Conservation (phyloP, 1,139 yeast species). For the Saccharomyces pastorianus region DNA sequence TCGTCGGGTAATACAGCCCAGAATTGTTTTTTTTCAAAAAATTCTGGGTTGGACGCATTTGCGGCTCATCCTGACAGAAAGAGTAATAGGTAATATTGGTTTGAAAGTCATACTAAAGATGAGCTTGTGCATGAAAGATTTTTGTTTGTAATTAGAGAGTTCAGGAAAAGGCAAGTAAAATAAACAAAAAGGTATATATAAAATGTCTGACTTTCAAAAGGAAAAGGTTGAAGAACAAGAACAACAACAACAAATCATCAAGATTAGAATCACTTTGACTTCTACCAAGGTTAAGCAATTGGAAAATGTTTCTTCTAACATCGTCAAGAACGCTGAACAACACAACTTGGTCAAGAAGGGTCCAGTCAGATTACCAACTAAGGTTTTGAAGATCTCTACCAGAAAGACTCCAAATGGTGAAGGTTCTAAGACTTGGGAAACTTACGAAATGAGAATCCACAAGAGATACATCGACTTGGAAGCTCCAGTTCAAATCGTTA, state of each 20-base stretch:
- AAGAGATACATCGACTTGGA: conserved; percentile 98
- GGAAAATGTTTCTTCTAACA: too few species aligned
- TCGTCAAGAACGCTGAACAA: conserved; percentile 70
- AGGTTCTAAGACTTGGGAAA: conserved; percentile 99
- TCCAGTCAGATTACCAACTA: conserved; percentile 99
- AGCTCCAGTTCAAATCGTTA: conserved; percentile 91
- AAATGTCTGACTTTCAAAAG: too few species aligned
- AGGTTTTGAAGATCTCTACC: conserved; percentile 96
- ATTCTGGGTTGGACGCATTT: not conserved
- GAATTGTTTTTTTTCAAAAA: too few species aligned
- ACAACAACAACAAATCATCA: too few species aligned
- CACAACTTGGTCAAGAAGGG: conserved; percentile 86
- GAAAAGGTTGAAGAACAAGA: too few species aligned
- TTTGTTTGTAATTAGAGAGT: too few species aligned
- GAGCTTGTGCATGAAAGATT: too few species aligned
- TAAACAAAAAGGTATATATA: too few species aligned
- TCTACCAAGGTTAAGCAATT: too few species aligned
- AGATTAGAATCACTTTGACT: too few species aligned
- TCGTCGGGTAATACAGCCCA: too few species aligned
- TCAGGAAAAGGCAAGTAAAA: conserved; percentile 3
- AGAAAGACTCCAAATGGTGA: conserved; percentile 99
- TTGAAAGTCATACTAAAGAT: not conserved
- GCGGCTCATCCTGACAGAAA: not conserved
- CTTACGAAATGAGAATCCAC: conserved; percentile 99
- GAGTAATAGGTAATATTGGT: not conserved